Evolutionary conservation across 2,329 filamentous ascomycete species (phyloP), one percentile per base, ranked within the genome.

Genomic region (Claviceps sp.): DNA sequence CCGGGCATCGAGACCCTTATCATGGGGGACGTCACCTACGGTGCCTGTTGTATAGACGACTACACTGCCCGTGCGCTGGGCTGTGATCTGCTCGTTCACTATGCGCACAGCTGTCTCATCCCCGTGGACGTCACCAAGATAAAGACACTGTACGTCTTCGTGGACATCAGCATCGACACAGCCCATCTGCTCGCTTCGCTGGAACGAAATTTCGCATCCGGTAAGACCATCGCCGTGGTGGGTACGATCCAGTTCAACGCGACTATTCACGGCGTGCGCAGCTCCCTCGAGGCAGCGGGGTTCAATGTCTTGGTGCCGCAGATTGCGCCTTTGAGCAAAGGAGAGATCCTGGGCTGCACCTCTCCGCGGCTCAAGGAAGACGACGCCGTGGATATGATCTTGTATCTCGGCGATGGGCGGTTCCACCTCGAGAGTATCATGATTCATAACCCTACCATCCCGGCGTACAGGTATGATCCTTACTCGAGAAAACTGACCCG

Each of bases 191-290:
- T 96, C 49, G 85, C 87, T 8, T 93, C 90, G 0, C 75, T 98
- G 47, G 85, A 89, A 64, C 83, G 89, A 56, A 98, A 96, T 65
- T 95, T 97, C 65, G 75, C 82, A 1, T 70, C 84, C 0, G 87
- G 87, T 2, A 95, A 93, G 70, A 91, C 85, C 0, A 83, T 98
- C 53, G 93, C 93, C 5, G 78, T 96, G 59, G 91, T 98, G 16
- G 91, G 93, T 47, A 98, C 93, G 0, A 98, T 98, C 59, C 93
- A 98, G 67, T 98, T 98, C 76, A 98, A 98, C 69, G 88, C 90
- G 39, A 96, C 93, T 0, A 84, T 98, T 37, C 93, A 98, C 68
- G 88, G 87, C 16, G 81, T 95, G 14, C 82, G 83, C 56, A 77
- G 83, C 34, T 78, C 81, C 16, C 78, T 98, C 6, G 87, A 95